These are phyloP conservation scores for Auriscalpium vulgare DNA, from an alignment of 768 basidiomycete genomes.

Conservation along the genomic window DNA sequence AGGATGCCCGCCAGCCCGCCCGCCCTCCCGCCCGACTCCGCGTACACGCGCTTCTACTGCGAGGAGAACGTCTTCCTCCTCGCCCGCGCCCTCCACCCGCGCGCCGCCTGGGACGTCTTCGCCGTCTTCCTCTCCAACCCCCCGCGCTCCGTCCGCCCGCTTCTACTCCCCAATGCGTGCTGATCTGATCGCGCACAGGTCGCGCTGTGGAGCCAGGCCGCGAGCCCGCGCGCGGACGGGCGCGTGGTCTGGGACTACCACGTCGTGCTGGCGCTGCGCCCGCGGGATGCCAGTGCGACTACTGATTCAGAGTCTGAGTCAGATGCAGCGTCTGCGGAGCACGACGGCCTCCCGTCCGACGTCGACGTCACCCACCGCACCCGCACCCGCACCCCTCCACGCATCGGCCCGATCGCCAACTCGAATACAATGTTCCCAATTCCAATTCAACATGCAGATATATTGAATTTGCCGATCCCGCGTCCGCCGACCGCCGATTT, in stretches of 20 bases:
- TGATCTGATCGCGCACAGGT: constrained; percentile 31
- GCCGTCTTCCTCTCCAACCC: constrained; percentile 62
- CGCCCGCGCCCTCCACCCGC: constrained; percentile 32
- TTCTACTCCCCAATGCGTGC: too few species aligned
- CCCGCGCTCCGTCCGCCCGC: constrained; percentile 46
- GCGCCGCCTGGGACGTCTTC: constrained; percentile 40
- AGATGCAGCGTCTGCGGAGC: too few species aligned
- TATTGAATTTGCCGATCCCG: too few species aligned
- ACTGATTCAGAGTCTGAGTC: not conserved
- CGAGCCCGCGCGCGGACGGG: constrained; percentile 17
- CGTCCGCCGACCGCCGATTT: too few species aligned
- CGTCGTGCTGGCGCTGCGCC: constrained; percentile 49
- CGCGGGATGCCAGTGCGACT: too few species aligned
- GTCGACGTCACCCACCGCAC: too few species aligned
- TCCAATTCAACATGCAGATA: too few species aligned
- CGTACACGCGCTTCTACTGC: constrained; percentile 58
- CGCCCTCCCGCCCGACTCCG: constrained; percentile 28
- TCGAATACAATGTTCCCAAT: too few species aligned
- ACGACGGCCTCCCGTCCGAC: too few species aligned
- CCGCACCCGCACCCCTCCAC: too few species aligned
- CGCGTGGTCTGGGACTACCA: constrained; percentile 73
- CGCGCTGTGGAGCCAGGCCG: constrained; percentile 56
- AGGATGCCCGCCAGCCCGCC: constrained; percentile 12
- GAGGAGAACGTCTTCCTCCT: constrained; percentile 71
- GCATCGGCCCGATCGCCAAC: too few species aligned